Evolutionary conservation across 208 protist species (phyloP), one percentile per base, ranked within the genome.

Genomic region (Trypanosoma avium): DNA sequence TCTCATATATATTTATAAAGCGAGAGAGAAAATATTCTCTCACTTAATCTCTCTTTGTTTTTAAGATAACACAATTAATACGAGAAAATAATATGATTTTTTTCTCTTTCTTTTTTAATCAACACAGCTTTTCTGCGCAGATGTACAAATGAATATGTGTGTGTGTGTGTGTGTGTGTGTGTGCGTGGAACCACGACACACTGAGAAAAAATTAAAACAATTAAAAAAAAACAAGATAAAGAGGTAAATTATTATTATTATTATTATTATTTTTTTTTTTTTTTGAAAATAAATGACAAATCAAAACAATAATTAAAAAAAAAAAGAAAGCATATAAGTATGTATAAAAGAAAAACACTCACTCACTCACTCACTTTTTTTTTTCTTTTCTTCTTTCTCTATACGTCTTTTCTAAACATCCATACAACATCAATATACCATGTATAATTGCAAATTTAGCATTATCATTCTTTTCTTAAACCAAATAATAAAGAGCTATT

Each of bases 261-360:
- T n/a, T n/a, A n/a, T n/a, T n/a, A n/a, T n/a, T 24, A 30, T 29
- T 50, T 50, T 50, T 50, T 50, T 50, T 50, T 24, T 56, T 56
- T 38, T 56, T 4, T 30, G 3, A 13, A 56, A 56, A n/a, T n/a
- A n/a, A n/a, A n/a, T n/a, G n/a, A n/a, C n/a, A n/a, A 56, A 29
- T 13, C 19, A 26, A 26, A 29, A 24, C 5, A 56, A 36, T 36
- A 56, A 56, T 56, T 4, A 55, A 32, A 56, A 56, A 56, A 38
- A 56, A 13, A 60, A 43, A 21, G 17, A 47, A 6, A 21, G 36
- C 36, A 60, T 48, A 60, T 56, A 56, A 26, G 30, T 55, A 40
- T 49, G 22, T 49, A 49, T 19, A 49, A n/a, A n/a, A n/a, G n/a
- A n/a, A n/a, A n/a, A n/a, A n/a, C n/a, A n/a, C n/a, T n/a, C n/a